Evolutionary conservation across 768 basidiomycete genomes (phyloP), one percentile per base, ranked within the genome.

Genomic region (Leccinellum albellum): DNA sequence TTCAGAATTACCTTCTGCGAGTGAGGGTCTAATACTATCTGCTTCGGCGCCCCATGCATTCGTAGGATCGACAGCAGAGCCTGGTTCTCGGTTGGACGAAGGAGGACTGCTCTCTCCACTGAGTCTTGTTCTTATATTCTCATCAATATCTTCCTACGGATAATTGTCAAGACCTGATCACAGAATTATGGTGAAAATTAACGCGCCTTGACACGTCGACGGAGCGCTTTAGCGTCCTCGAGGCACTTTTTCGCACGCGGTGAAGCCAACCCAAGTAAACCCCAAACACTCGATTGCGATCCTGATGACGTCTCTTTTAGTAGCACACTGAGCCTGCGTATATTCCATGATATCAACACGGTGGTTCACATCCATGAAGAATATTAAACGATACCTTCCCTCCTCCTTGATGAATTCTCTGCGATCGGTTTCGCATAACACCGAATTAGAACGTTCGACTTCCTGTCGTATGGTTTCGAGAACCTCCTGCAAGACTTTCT

Each of bases 381-480:
- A 37, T 10, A 37, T n/a, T 37, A 17, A 10, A 10, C 12, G 35
- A 6, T 50, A 64, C 63, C 50, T 51, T 8, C 21, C 6, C 5
- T 54, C 63, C 9, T 65, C 56, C 4, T 24, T 31, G 13, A 56
- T 47, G 13, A 51, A 51, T 17, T 4, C 9, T 3, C 10, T 46
- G 17, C 54, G 33, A 24, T 62, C 59, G 0, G 28, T 40, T 21
- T 65, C 59, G 9, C 31, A 50, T 1, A 64, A 42, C 3, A 64
- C 26, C 14, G 52, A 15, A 20, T 21, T 6, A 2, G 24, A 20
- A 1, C 21, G 3, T 4, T 35, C 48, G 2, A 10, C 20, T 4
- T 61, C 63, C 4, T 44, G 4, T 1, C 3, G 29, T 23, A 61
- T n/a, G 3, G 35, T 37, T 1, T 8, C 6, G n/a, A 17, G 51